Evolutionary conservation across 1,284 basidiomycete genomes (phyloP), one percentile per base, ranked within the genome.

Genomic region (Ceratobasidium sp.): DNA sequence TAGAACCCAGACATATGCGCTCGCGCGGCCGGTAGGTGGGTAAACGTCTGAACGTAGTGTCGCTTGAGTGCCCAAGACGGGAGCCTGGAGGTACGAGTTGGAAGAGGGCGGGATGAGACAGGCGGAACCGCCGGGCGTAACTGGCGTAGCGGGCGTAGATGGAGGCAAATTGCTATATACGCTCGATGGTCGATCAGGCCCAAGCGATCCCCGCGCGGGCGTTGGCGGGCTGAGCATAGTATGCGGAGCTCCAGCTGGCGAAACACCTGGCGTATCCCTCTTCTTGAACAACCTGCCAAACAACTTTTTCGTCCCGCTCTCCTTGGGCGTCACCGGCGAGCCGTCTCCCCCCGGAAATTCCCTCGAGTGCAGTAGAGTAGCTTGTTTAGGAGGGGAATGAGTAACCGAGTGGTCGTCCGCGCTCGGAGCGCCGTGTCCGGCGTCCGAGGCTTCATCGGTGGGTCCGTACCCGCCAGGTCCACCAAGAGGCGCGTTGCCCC

Each of bases 1-100:
- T 22, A 95, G 89, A 4, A 92, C 86, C 93, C 94, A 97, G 2
- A 92, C 88, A 79, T 96, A 96, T 78, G 88, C 87, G 82, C 83
- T 81, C 78, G 90, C 83, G 16, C 76, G 84, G 1, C 84, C 84
- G 4, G 78, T 80, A 34, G 84, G 84, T 16, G 85, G 84, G 72
- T 80, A 79, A 8, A 79, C 78, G 11, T 62, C 72, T 24, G 56
- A 41, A 4, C 83, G 79, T 82, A 83, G 83, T 0, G 85, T 84
- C 0, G 91, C 85, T 77, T 91, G 87, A 65, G 91, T 86, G 14
- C 91, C 90, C 3, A 92, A 84, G 4, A 91, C 83, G 0, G 89
- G 84, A 0, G 88, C 86, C 53, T 89, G 86, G 27, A 89, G 77
- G 78, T 75, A 73, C 72, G 58, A 69, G 37, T 64, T 22, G 1